Evolutionary conservation across 1,139 yeast genomes (phyloP), one percentile per base, ranked within the genome.

Genomic region (Scheffersomyces titani): DNA sequence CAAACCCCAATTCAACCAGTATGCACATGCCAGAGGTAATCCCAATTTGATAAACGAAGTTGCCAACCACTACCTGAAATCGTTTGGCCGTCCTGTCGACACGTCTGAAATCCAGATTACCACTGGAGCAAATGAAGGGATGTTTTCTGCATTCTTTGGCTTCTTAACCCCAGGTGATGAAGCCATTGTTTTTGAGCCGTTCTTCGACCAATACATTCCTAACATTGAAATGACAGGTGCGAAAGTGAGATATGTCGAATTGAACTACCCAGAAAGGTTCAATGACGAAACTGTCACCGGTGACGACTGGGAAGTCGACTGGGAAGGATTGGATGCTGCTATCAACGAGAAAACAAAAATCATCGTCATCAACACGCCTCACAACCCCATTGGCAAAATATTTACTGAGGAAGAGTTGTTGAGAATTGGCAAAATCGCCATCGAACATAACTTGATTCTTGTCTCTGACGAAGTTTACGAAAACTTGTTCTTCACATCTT

Each of bases 101-200:
- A 75, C 81, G n/a, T 81, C 85, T 48, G 89, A 92, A 65, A 80
- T 94, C 51, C 85, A 89, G 57, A 87, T 93, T 53, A 91, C 98
- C 49, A 93, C 98, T 1, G 99, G 99, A 56, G 99, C 99, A 51
- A 94, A 94, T 66, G 98, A 94, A 74, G 99, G 98, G 49, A 90
- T 94, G 80, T 82, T 91, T 57, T 75, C 97, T 1, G 86, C 90
- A 4, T 87, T 93, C 70, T 89, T 92, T 59, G 99, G 96, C 0
- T 89, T 92, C 64, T 75, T 94, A 61, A 84, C 90, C 52, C 85
- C 87, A 1, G 98, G 96, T 19, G 99, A 94, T 69, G 99, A 94
- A 73, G 99, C 89, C 19, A 90, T 94, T 72, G 98, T 94, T n/a
- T 90, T 94, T 70, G 97, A 94, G 72, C 99, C 99, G 1, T 94